A percentile compares a stretch with the other conserved stretches of the same genome.
Evolutionary conservation across 2,329 filamentous ascomycete genomes (phyloP).

Genomic region (Colletotrichum sojae): DNA sequence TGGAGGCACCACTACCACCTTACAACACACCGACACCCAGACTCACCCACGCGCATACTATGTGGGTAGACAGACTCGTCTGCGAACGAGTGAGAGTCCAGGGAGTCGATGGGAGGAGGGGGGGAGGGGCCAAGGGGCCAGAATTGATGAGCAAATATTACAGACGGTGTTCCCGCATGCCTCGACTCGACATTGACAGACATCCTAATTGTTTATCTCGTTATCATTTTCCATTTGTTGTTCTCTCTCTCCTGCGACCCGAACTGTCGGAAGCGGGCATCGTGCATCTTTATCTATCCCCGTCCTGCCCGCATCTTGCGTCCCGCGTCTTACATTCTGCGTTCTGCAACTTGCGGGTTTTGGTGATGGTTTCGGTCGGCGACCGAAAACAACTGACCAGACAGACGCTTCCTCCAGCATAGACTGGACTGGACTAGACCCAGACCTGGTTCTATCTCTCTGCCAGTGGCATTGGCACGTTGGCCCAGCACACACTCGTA

Average conservation of each 20-base stretch:
- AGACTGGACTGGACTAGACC: background rate
- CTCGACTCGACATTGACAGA: background rate
- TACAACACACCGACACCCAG: too few species aligned
- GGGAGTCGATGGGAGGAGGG: conserved; percentile 4
- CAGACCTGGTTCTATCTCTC: too few species aligned
- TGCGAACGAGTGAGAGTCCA: conserved; percentile 23
- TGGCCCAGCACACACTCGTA: background rate
- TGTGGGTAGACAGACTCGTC: conserved; percentile 5
- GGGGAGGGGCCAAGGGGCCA: conserved; percentile 9
- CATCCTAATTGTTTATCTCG: background rate
- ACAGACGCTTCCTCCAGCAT: conserved; percentile 7
- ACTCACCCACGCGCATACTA: background rate
- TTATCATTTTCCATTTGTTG: too few species aligned
- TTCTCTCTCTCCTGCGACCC: conserved; percentile 2
- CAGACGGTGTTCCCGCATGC: conserved; percentile 17
- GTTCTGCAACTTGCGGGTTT: conserved; percentile 16
- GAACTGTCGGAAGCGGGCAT: conserved; percentile 18
- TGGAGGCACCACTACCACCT: conserved; percentile 3
- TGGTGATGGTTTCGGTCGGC: conserved; percentile 37
- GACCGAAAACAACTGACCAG: conserved; percentile 37
- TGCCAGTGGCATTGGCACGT: background rate
- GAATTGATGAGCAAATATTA: conserved; percentile 24
- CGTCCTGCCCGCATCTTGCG: background rate
- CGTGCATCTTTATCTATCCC: background rate
- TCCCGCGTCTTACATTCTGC: conserved; percentile 17